Base-by-base conservation (phyloP, 2,329 filamentous ascomycete genomes). In the Fusarium albidum region DNA sequence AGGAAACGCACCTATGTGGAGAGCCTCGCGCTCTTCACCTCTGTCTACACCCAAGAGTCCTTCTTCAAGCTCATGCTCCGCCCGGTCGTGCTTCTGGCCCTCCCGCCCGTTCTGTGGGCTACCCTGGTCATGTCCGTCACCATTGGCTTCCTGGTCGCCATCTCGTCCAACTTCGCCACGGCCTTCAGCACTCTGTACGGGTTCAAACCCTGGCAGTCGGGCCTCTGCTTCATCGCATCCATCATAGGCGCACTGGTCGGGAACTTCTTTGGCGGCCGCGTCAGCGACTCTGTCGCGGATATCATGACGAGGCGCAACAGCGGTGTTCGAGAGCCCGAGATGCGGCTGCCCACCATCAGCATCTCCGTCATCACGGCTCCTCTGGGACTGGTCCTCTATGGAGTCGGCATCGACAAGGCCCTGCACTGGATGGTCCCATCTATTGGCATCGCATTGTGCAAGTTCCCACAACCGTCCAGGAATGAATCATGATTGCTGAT, bases 91-190 rank as follows among this genome's bases (percentile, higher is more conserved):
- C 65, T 83, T 17, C 73, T 81, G 4, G 57, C 71, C 12, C 71
- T 84, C 3, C 81, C 81, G 7, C 74, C 78, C 0, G 76, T 84
- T 1, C 66, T 83, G 10, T 83, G 80, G 80, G 78, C 78, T 4
- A 77, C 80, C 5, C 65, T 82, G 3, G 77, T 82, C 21, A 76
- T 80, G 72, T 75, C 79, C 4, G 79, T 79, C 9, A 80, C 79
- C 4, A 80, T 83, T 46, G 79, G 79, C 2, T 82, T 82, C 66
- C 65, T 81, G 2, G 77, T 80, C 0, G 80, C 80, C 27, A 77
- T 83, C 9, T 77, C 79, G 0, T 79, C 81, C 35, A 83, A 82
- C 49, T 78, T 77, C 6, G 72, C 74, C 2, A 55, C 71, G 1
- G 77, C 78, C n/a, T 59, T 56, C 18, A 43, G n/a, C 78, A 73